These are phyloP conservation scores for Petunia hybrid DNA, from an alignment of 305 asterid genomes.

Conservation along the genomic window DNA sequence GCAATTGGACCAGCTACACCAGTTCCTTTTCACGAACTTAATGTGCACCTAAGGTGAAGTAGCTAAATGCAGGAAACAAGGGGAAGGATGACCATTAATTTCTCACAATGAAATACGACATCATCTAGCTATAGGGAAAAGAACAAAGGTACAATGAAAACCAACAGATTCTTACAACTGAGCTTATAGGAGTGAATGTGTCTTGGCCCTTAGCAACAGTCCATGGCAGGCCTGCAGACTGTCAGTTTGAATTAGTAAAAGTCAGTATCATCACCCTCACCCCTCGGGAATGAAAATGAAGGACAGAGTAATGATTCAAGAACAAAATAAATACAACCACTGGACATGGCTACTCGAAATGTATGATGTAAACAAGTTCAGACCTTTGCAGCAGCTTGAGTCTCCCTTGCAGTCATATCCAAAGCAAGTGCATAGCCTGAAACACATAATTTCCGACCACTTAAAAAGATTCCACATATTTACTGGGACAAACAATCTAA, in stretches of 20 bases:
- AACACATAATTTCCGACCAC: conserved; percentile 32
- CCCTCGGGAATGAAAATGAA: conserved; percentile 8
- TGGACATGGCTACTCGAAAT: neutral
- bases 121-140: neutral
- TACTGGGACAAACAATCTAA: conserved; percentile 22
- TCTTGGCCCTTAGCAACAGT: conserved; percentile 94
- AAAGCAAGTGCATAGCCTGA: conserved; percentile 96
- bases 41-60: too few relatives aligned
- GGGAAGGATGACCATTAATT: conserved; percentile 23
- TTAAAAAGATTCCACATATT: conserved; percentile 29
- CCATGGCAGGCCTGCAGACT: conserved; percentile 99
- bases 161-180: conserved; percentile 64
- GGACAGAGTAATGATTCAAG: conserved; percentile 9
- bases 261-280: neutral
- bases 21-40: too few relatives aligned
- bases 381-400: conserved; percentile 87
- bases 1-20: too few relatives aligned
- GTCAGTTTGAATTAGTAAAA: conserved; percentile 33
- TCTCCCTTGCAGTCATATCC: conserved; percentile 99
- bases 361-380: conserved; percentile 38
- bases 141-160: conserved; percentile 7
- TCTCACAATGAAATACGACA: neutral
- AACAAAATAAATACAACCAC: neutral
- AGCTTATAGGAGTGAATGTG: conserved; percentile 96
- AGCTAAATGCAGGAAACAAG: neutral